Conservation (phyloP, 306 rosid species). For the Pachyrhizus erosus region DNA sequence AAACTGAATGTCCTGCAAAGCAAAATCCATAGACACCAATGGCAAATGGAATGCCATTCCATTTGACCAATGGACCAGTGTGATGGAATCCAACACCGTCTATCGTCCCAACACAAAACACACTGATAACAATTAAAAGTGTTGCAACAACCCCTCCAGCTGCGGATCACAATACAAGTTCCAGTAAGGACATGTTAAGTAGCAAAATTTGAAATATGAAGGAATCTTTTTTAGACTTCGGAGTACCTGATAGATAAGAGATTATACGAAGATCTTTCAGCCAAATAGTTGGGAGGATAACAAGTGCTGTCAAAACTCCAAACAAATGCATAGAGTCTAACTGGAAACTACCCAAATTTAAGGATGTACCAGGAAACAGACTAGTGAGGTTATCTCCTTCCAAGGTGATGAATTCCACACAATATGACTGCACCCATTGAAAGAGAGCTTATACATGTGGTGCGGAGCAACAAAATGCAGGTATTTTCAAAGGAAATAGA, state of each 20-base stretch:
- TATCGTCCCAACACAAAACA: constrained; percentile 63
- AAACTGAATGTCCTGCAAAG: constrained; percentile 74
- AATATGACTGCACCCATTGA: constrained; percentile 58
- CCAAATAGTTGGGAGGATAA: constrained; percentile 82
- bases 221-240: not conserved
- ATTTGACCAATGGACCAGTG: constrained; percentile 54
- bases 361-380: constrained; percentile 67
- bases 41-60: constrained; percentile 76
- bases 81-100: constrained; percentile 66
- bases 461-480: not conserved
- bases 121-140: constrained; percentile 58
- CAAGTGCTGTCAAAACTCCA: constrained; percentile 63
- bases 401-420: constrained; percentile 75
- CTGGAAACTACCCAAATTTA: constrained; percentile 57
- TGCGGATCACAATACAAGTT: constrained; percentile 44
- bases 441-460: constrained; percentile 15
- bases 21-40: constrained; percentile 80
- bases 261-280: constrained; percentile 71
- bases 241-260: constrained; percentile 71
- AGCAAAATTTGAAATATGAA: not conserved
- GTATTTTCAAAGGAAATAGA: not conserved
- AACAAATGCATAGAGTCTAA: constrained; percentile 71
- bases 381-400: constrained; percentile 82
- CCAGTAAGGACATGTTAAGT: constrained; percentile 18
- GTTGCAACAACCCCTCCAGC: constrained; percentile 76